phyloP scores from a whole-genome alignment of 2,329 filamentous ascomycete genomes.

The Aspergillus felis region DNA sequence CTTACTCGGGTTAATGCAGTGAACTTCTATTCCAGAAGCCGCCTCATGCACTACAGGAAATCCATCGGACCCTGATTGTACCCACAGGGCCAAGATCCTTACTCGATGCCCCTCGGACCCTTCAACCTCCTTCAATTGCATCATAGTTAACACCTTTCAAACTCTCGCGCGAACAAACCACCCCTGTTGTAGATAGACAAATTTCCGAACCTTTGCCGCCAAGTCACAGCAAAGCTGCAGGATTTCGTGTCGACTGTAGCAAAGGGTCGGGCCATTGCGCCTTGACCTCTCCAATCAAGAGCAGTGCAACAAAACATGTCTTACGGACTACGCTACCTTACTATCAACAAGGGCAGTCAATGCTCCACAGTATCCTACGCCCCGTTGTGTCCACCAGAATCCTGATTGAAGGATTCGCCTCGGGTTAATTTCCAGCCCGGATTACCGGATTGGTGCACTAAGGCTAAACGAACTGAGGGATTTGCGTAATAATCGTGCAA shows the following conservation, averaged over 20 bases:
- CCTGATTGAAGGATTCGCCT: too few species aligned
- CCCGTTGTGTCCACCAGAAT: too few species aligned
- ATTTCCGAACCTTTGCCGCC: neutral
- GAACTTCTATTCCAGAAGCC: neutral
- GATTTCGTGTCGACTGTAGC: too few species aligned
- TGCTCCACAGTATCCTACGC: neutral
- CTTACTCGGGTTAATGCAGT: too few species aligned
- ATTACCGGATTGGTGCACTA: neutral
- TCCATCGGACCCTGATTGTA: neutral
- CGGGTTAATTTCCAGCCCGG: neutral
- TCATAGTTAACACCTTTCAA: neutral
- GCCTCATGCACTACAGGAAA: neutral
- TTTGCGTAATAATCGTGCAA: too few species aligned
- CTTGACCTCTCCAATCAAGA: neutral
- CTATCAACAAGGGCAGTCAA: neutral
- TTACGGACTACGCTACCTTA: neutral
- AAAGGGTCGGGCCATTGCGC: neutral
- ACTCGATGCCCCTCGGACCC: neutral
- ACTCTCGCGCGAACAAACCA: neutral
- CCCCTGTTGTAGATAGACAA: neutral
- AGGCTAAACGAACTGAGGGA: neutral
- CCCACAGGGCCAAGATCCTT: neutral
- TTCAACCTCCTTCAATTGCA: neutral
- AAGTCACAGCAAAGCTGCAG: neutral
- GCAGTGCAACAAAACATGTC: neutral